Evolutionary conservation across 192 early-diverging fungal species (phyloP).

Genomic region (Neocallimastix lanati): DNA sequence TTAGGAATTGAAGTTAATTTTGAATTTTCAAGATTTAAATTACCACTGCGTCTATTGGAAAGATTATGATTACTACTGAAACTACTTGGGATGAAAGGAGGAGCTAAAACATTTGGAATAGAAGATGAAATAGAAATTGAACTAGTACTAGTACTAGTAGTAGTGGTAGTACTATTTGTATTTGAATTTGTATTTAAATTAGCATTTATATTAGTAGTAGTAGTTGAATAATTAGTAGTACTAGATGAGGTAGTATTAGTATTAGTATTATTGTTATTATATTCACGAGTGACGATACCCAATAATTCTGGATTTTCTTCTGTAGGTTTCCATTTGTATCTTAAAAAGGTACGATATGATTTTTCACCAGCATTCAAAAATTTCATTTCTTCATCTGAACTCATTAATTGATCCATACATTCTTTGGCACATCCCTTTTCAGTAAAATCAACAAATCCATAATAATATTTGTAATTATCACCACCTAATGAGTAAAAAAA

Average conservation of each 20-base stretch:
- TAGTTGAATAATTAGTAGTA: no score
- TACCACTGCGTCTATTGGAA: background rate
- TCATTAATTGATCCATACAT: background rate
- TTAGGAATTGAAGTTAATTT: no score
- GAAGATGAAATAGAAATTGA: no score
- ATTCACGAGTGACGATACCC: background rate
- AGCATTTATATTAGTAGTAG: no score
- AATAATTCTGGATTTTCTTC: background rate
- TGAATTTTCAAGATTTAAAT: background rate
- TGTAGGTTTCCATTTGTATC: background rate
- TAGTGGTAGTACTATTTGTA: no score
- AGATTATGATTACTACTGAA: background rate
- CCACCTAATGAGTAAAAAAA: no score
- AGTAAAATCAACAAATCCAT: background rate
- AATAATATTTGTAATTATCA: background rate
- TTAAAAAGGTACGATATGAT: background rate
- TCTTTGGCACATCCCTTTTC: background rate
- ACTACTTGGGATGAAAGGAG: background rate
- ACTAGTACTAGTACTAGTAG: no score
- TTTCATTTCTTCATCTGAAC: background rate
- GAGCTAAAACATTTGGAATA: background rate
- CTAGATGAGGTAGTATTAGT: no score
- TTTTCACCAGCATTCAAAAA: background rate
- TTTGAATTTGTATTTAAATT: no score
- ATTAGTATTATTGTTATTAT: background rate